Evolutionary conservation across 331 rosid species (phyloP), one percentile per base, ranked within the genome.

Genomic region (Pyracantha coccinea): DNA sequence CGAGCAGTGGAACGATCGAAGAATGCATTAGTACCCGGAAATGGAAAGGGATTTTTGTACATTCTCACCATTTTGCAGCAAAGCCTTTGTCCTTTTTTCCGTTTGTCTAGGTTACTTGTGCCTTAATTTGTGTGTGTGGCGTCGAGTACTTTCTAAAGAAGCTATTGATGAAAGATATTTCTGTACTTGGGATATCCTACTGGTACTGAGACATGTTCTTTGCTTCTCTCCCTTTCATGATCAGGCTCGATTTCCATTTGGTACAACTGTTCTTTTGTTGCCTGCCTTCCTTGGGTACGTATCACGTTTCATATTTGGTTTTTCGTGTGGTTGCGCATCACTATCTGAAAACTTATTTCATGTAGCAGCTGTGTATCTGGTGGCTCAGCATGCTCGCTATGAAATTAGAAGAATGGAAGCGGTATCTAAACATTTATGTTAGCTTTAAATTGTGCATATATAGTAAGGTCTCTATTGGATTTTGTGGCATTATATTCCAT

Each of bases 211-310:
- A 78, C 44, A 12, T 50, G 50, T 64, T 76, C 19, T 84, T 88
- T 33, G 74, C 28, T 21, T 75, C 33, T 71, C 7, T 79, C 54
- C 78, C 32, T 84, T 73, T 79, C 68, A 1, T 80, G 82, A 60
- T 65, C 93, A 91, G 93, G 96, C 2, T 91, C 50, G 98, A 90
- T 79, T 94, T 94, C 79, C 96, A 86, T 85, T 85, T 93, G 68
- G 96, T 91, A 74, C 97, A 93, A 78, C 78, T 91, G 38, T 88
- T 91, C 82, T 89, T 91, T 77, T 91, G 81, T 44, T 93, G 92
- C 84, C 73, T 93, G 93, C 97, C 97, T 81, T 89, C 98, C 55
- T 71, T 91, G 73, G 96, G 98, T 91, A 87, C 41, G 29, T 50
- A n/a, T 4, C 27, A 38, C 58, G 19, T 72, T 71, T 35, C 11